Evolutionary conservation across 148 eudicot species (phyloP), one percentile per base, ranked within the genome.

Genomic region (Euryodendron excelsum): DNA sequence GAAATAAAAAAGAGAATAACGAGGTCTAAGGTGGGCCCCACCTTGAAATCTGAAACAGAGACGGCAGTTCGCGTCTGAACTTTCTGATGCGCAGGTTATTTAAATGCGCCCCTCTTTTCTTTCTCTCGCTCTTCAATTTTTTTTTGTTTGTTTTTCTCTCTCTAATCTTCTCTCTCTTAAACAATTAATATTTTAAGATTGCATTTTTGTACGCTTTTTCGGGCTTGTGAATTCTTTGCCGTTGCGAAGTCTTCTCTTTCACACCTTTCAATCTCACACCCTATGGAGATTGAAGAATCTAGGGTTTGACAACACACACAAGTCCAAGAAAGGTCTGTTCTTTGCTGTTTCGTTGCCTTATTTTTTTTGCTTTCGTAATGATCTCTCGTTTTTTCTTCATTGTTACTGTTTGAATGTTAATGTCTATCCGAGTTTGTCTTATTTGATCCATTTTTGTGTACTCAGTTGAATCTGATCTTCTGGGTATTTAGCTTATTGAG

Each of bases 21-120:
- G 25, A 78, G 81, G 83, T 85, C 85, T 78, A 76, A 73, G 1
- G 20, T 68, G 81, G 93, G 87, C 34, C 87, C 97, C 90, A 84
- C 82, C 74, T 88, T 81, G 87, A 90, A 92, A 86, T 80, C 86
- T 85, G 87, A 71, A 86, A 82, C 88, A 82, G 75, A 86, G 87
- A 87, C 83, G 84, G 80, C 90, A 88, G 93, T 89, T 86, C 84
- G 58, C 82, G 78, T 78, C 73, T 79, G 77, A 77, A 44, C 77
- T 77, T 84, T 58, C 58, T 61, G 72, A 62, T 68, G 75, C 83
- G 58, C 37, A 61, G 69, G 52, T 62, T 62, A 72, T 71, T 62
- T 69, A 82, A 81, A 65, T 74, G 58, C 69, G 28, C 75, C 31
- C 27, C 25, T 72, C 83, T 55, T 27, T 80, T 79, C 72, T 77